Conservation (phyloP, 345 rosid genomes). For the Pistacia integerrima region DNA sequence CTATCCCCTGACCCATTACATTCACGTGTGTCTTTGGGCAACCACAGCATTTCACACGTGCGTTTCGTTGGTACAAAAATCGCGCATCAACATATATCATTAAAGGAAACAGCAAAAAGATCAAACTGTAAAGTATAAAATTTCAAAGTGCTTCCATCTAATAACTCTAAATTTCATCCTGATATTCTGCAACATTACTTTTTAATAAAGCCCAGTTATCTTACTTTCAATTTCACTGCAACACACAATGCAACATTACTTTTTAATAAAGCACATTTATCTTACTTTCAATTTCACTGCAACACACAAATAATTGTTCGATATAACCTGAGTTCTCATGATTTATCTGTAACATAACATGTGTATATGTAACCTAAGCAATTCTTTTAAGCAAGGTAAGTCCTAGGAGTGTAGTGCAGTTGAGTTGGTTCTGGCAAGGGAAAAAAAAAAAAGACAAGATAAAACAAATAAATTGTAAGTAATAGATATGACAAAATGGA, state of each 20-base stretch:
- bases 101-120: background rate
- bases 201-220: conserved; percentile 1
- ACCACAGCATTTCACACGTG: too few species aligned
- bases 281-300: background rate
- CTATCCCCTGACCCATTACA: too few species aligned
- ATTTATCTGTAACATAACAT: background rate
- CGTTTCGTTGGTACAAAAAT: too few species aligned
- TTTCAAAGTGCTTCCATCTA: conserved; percentile 3
- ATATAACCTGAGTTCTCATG: background rate
- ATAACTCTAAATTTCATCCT: background rate
- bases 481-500: background rate
- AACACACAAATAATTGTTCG: background rate
- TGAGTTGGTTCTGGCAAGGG: background rate
- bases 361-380: too few species aligned
- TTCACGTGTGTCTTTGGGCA: too few species aligned
- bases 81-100: too few species aligned
- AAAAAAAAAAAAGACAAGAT: background rate
- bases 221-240: background rate
- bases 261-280: background rate
- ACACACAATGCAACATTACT: conserved; percentile 5
- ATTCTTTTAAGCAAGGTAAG: background rate
- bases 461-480: background rate
- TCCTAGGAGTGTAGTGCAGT: background rate
- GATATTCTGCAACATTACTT: background rate
- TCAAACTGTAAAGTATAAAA: background rate